A percentile compares a stretch with the other conserved stretches of the same genome.
phyloP scores from a whole-genome alignment of 2,329 filamentous ascomycete species.

The Cladophialophora chaetospira region DNA sequence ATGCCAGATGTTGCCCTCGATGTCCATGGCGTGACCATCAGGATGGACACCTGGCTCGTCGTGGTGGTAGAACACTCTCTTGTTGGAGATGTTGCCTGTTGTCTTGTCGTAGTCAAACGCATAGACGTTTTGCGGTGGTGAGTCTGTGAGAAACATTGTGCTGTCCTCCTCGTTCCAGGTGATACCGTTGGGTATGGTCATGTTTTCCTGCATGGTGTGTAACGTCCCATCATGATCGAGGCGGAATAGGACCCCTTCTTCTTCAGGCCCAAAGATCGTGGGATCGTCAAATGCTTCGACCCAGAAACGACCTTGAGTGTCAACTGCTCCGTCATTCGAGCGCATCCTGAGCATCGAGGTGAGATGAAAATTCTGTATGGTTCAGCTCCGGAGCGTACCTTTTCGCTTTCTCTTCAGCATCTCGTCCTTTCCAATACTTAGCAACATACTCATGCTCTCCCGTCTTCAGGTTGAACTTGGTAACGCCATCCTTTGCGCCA shows the following conservation, averaged over 20 bases:
- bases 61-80: constrained; percentile 72
- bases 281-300: constrained; percentile 85
- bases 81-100: constrained; percentile 67
- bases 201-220: constrained; percentile 60
- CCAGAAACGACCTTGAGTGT: constrained; percentile 81
- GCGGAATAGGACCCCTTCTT: constrained; percentile 70
- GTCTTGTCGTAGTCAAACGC: constrained; percentile 70
- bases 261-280: constrained; percentile 55
- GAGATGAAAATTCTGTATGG: constrained; percentile 8
- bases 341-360: constrained; percentile 48
- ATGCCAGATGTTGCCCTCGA: constrained; percentile 84
- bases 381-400: constrained; percentile 39
- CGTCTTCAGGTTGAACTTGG: constrained; percentile 69
- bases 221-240: constrained; percentile 64
- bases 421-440: constrained; percentile 56
- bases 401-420: constrained; percentile 50
- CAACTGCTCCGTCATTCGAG: constrained; percentile 79
- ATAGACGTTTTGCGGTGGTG: constrained; percentile 68
- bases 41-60: constrained; percentile 63
- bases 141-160: constrained; percentile 83
- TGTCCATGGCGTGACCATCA: constrained; percentile 83
- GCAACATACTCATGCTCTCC: constrained; percentile 59
- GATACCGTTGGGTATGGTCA: constrained; percentile 82
- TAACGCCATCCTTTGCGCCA: constrained; percentile 79
- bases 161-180: constrained; percentile 74